Conservation (phyloP, 768 basidiomycete species). For the Hypholoma sublateritium region DNA sequence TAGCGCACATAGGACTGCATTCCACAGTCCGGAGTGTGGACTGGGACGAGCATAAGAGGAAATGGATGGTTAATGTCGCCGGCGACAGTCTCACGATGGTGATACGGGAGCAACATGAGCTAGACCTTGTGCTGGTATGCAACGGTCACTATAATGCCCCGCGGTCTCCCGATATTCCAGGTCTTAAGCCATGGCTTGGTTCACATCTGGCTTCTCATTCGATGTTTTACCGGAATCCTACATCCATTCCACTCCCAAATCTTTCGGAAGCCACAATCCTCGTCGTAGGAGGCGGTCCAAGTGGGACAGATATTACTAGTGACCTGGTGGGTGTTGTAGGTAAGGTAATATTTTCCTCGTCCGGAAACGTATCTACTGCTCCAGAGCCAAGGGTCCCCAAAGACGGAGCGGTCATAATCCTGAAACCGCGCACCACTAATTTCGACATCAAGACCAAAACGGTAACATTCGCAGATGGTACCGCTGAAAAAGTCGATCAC, state of each 20-base stretch:
- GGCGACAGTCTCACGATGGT: background rate
- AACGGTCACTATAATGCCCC: conserved; percentile 77
- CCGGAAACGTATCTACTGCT: conserved; percentile 32
- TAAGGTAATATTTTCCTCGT: conserved; percentile 57
- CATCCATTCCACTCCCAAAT: conserved; percentile 6
- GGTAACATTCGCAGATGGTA: conserved; percentile 60
- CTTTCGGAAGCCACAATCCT: conserved; percentile 41
- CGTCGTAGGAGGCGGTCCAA: conserved; percentile 58
- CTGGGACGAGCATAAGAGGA: conserved; percentile 29
- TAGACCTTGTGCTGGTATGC: conserved; percentile 70
- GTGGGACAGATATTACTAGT: conserved; percentile 63
- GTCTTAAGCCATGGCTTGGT: conserved; percentile 57
- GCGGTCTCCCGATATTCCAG: conserved; percentile 58
- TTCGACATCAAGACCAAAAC: conserved; percentile 3
- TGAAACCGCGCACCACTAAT: conserved; percentile 7
- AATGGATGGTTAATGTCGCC: conserved; percentile 50
- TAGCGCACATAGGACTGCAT: conserved; percentile 61
- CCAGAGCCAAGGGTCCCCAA: conserved; percentile 12
- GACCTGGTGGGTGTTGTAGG: conserved; percentile 50
- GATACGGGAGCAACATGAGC: conserved; percentile 26
- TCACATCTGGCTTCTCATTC: conserved; percentile 60
- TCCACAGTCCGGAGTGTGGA: conserved; percentile 49
- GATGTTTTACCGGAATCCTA: conserved; percentile 62
- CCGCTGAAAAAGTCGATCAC: conserved; percentile 54
- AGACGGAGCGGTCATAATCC: background rate